These are phyloP conservation scores for Geranomyces variabilis DNA, from an alignment of 192 early-diverging fungal species.

Conservation along the genomic window DNA sequence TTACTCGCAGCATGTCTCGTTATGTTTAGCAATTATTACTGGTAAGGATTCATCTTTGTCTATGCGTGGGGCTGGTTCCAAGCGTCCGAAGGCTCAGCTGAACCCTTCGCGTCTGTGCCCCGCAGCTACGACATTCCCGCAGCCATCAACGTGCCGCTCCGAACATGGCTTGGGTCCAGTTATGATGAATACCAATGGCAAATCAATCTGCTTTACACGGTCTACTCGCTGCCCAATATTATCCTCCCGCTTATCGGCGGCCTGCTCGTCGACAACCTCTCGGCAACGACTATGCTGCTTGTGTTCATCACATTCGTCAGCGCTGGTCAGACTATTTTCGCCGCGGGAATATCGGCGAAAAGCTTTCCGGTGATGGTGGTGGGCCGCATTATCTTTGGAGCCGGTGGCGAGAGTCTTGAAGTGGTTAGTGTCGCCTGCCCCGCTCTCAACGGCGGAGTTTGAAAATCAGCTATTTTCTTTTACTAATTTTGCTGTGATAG, in stretches of 20 bases:
- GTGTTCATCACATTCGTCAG: slow-evolving; percentile 53
- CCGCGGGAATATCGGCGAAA: slow-evolving; percentile 53
- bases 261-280: slow-evolving; percentile 58
- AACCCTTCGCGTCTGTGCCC: background rate
- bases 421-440: slow-evolving; percentile 38
- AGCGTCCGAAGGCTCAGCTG: background rate
- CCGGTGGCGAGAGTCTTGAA: slow-evolving; percentile 66
- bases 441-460: background rate
- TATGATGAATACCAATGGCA: slow-evolving; percentile 54
- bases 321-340: slow-evolving; percentile 63
- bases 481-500: background rate
- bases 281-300: slow-evolving; percentile 52
- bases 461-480: background rate
- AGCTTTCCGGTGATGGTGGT: slow-evolving; percentile 53
- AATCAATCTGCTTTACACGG: slow-evolving; percentile 61
- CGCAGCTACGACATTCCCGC: slow-evolving; percentile 59
- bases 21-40: slow-evolving; percentile 63
- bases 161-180: slow-evolving; percentile 40
- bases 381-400: slow-evolving; percentile 66
- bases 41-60: slow-evolving; percentile 10
- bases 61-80: background rate
- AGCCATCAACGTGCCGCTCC: slow-evolving; percentile 59
- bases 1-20: slow-evolving; percentile 44
- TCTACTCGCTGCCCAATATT: slow-evolving; percentile 70
- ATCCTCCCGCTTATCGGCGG: slow-evolving; percentile 68